These are phyloP conservation scores for Solanum appendiculatum DNA, from an alignment of 257 asterid species.

Conservation along the genomic window DNA sequence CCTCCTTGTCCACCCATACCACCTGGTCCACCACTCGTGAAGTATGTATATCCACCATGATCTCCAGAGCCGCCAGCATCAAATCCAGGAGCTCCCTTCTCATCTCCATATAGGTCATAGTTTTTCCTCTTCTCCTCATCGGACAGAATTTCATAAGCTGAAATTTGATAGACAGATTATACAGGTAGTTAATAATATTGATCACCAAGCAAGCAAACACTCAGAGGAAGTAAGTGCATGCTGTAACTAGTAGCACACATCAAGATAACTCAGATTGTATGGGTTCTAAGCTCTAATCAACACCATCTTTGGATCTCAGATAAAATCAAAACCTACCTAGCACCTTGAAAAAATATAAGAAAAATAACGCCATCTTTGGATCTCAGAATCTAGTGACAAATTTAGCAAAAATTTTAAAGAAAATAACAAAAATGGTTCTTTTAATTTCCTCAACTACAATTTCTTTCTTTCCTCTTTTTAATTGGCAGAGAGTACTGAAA, in stretches of 20 bases:
- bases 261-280: background rate
- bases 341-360: background rate
- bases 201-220: background rate
- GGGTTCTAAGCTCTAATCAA: background rate
- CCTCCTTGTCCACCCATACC: conserved; percentile 73
- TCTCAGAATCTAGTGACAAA: background rate
- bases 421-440: background rate
- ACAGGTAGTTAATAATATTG: background rate
- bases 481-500: background rate
- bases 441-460: background rate
- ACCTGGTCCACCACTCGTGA: conserved; percentile 69
- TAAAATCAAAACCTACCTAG: background rate
- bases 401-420: background rate
- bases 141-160: conserved; percentile 89
- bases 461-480: background rate
- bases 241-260: background rate
- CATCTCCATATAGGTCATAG: conserved; percentile 89
- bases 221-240: background rate
- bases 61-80: conserved; percentile 50
- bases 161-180: background rate
- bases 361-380: background rate
- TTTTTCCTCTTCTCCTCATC: conserved; percentile 88
- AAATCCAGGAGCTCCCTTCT: conserved; percentile 65
- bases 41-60: conserved; percentile 49
- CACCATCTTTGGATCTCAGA: background rate